Base-by-base conservation (phyloP, 306 rosid genomes). In the Prunus mira region DNA sequence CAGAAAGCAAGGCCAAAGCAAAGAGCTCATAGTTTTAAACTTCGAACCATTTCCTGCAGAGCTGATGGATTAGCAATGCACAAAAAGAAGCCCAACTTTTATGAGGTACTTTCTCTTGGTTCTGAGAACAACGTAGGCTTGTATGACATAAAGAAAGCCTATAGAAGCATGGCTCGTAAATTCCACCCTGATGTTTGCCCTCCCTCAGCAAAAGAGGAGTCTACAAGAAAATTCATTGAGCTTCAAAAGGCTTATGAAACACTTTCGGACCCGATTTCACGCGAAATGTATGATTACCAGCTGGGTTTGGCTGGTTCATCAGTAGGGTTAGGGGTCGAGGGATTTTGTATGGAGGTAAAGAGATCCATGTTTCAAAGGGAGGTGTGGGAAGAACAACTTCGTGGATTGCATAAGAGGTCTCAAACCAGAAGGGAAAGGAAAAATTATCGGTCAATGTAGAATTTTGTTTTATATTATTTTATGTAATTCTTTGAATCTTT, bases 371-470 rank as follows among this genome's bases (percentile, higher is more conserved):
- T 64, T 50, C 57, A 70, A 24, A 77, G 43, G 75, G 67, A 84
- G 57, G 82, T 80, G 19, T 84, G 84, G 87, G 85, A 84, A 73
- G 72, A 58, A 18, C 87, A 84, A 56, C 82, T 84, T 13, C 41
- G 34, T 49, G 82, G 77, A 14, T 76, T 84, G 69, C 68, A 47
- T 25, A 65, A 30, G 68, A 80, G 78, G 68, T 84, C 82, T 27
- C 81, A 71, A 55, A n/a, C n/a, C 13, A 62, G 82, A 56, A 80
- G 60, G 72, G 27, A 41, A 72, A 73, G 61, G 69, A 80, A 74
- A 69, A 50, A 57, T 4, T 56, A 51, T 15, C 43, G 50, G 47
- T 52, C 73, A 12, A 19, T 14, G 82, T 49, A 32, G 58, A 74
- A 6, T 6, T 2, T 74, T 22, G 25, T 18, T 3, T 47, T 14